Evolutionary conservation across 2,329 filamentous ascomycete genomes (phyloP), one percentile per base, ranked within the genome.

Genomic region (Rhynchosporium secalis): DNA sequence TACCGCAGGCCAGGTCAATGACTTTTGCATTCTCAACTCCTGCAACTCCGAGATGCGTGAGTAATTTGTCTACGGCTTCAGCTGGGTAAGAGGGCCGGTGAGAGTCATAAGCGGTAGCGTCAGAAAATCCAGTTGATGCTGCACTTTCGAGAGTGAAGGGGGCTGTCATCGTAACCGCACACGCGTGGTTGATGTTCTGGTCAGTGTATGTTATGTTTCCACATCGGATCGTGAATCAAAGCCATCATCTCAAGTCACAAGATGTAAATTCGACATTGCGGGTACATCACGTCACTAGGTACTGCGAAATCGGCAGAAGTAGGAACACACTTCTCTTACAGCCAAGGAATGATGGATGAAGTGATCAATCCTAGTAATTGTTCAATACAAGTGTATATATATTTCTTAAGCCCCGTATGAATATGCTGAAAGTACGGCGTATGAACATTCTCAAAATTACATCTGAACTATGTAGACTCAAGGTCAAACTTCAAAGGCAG

Each of bases 51-150:
- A 89, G 76, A 55, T 80, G 77, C 15, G 72, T 68, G 3, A 92
- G 80, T 20, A 92, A 81, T 41, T 76, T 74, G 26, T 83, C 76
- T 13, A 90, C 82, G 4, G 85, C 83, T 61, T 80, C 79, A 0
- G 78, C 67, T 1, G 84, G 81, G 73, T 91, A 92, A 0, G 85
- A 84, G 1, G 90, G 89, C 13, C 89, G 83, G 72, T 91, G 79
- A 45, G 80, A 74, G 72, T 92, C 88, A 74, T 92, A 92, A 28
- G 79, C 78, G 2, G 79, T 72, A 20, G 87, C 87, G 66, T 90
- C 80, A 65, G 82, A 77, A 74, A 91, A 92, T 61, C 88, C 88
- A 12, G 70, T 72, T 33, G 62, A 36, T 38, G 72, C 72, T 62
- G 65, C 62, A 10, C 40, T 57, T 20, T 70, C 63, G 5, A 73